Evolutionary conservation across 805 yeast species (phyloP), one percentile per base, ranked within the genome.

Genomic region (Hanseniaspora clermontiae): DNA sequence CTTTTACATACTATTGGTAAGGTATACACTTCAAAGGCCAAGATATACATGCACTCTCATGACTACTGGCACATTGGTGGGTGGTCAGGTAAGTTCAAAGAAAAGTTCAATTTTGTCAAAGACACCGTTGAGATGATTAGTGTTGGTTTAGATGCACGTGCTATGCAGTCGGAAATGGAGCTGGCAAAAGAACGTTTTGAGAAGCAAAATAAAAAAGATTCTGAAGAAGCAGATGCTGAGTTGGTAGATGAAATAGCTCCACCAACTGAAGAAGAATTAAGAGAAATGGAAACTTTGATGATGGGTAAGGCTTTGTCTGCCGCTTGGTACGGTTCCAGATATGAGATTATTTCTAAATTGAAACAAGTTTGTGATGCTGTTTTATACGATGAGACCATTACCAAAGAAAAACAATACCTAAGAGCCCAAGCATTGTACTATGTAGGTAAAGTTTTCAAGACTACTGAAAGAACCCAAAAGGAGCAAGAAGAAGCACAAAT

Each of bases 301-400:
- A 81, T 84, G 75, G 93, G 91, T 20, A 86, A 85, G 66, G 86
- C 85, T 19, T 70, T 86, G 38, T 83, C 86, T 9, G 91, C 90
- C 2, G 93, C 93, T 9, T 86, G 95, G 95, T 80, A 81, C 12
- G 88, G 91, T 0, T 81, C 90, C 12, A 83, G 78, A 64, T 84
- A 81, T 65, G 95, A 86, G 66, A 85, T 86, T 54, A 84, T 82
- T 66, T 75, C 83, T 14, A 84, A 88, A 0, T 74, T 84, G 54
- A 77, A 87, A 61, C 79, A 75, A 12, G 93, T 85, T 12, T 84
- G 91, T 69, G 84, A 83, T 62, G 72, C 70, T 43, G 75, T 85
- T 2, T 68, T 86, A 48, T 75, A 78, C 53, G 91, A 86, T 61
- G 73, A 77, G 55, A 71, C 72, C 0, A 80, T 76, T 6, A 67